Evolutionary conservation across 345 rosid genomes (phyloP), one percentile per base, ranked within the genome.

Genomic region (Carallia brachiata): DNA sequence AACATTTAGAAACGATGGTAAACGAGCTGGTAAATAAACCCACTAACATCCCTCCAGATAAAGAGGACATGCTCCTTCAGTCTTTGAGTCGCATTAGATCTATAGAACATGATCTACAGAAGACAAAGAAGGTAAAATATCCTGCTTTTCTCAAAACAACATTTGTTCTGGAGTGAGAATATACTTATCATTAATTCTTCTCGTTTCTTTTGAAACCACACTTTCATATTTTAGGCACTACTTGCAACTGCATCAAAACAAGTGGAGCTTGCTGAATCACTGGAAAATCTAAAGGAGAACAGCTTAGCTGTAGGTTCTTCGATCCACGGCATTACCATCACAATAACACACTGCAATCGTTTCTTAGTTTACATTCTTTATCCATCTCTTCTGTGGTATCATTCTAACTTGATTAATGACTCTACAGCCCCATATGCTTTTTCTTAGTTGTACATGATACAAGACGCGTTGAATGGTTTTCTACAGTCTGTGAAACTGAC

Each of bases 241-340:
- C 66, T 91, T 83, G 87, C 91, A 53, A 91, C 98, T 34, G 92
- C 96, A 32, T 87, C 98, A 48, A 90, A 88, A 75, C 98, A 94
- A 83, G 79, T 91, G 28, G 93, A 94, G 73, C 93, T 94, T n/a
- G 90, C 97, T 13, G 88, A 88, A 67, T 86, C 93, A 31, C 77
- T 94, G 39, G 98, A 94, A 75, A 80, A 75, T 77, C 73, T 91
- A 65, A 90, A 86, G 66, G 85, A 84, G 36, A 72, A 73, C 71
- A 74, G 70, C 73, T 73, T 81, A 64, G 36, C 76, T 68, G 98
- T 90, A 85, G 85, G 88, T 82, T 77, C 50, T 15, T 47, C 6
- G 18, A 52, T 4, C 2, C 2, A 15, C 27, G 60, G 31, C 16
- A 4, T 56, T 30, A 9, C 60, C 17, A 6, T 27, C 2, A 15